Percentiles rank a stretch among this genome's conserved stretches.
These are phyloP conservation scores for Penicillium alfredii DNA, from an alignment of 495 filamentous ascomycete genomes.

Conservation along the genomic window DNA sequence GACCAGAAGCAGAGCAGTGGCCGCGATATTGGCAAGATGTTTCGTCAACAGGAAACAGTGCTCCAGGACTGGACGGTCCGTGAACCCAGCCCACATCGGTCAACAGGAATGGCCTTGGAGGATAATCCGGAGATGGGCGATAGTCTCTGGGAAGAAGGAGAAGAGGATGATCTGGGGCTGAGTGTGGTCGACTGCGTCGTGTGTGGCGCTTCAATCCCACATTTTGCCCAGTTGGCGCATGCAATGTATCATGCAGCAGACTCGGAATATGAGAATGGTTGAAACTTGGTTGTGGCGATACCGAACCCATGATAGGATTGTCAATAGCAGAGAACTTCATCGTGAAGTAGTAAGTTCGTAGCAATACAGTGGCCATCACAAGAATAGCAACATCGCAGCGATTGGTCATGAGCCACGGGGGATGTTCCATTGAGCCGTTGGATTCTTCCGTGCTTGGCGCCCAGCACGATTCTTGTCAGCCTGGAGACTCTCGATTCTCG, in stretches of 20 bases:
- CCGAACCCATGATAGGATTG: constrained; percentile 10
- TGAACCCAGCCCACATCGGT: too few species aligned
- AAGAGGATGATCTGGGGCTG: constrained; percentile 45
- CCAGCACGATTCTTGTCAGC: too few species aligned
- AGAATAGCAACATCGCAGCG: background rate
- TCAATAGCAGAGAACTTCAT: too few species aligned
- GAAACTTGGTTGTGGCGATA: too few species aligned
- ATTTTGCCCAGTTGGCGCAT: constrained; percentile 70
- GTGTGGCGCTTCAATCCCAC: constrained; percentile 61
- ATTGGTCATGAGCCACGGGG: too few species aligned
- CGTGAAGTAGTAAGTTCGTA: too few species aligned
- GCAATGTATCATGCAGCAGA: constrained; percentile 60
- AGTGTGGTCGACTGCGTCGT: constrained; percentile 42
- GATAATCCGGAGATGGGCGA: constrained; percentile 10
- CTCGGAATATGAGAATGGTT: too few species aligned
- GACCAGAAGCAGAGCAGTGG: constrained; percentile 44
- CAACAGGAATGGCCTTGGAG: too few species aligned
- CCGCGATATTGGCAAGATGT: constrained; percentile 63
- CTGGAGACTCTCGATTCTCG: too few species aligned
- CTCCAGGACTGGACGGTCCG: constrained; percentile 52
- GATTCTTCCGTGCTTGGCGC: constrained; percentile 8
- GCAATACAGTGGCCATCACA: too few species aligned
- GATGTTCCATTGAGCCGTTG: too few species aligned
- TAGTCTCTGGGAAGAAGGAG: constrained; percentile 26
- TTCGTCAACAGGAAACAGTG: constrained; percentile 58